Base-by-base conservation (phyloP, 1,139 yeast genomes). In the Sugiyamaella japonica region DNA sequence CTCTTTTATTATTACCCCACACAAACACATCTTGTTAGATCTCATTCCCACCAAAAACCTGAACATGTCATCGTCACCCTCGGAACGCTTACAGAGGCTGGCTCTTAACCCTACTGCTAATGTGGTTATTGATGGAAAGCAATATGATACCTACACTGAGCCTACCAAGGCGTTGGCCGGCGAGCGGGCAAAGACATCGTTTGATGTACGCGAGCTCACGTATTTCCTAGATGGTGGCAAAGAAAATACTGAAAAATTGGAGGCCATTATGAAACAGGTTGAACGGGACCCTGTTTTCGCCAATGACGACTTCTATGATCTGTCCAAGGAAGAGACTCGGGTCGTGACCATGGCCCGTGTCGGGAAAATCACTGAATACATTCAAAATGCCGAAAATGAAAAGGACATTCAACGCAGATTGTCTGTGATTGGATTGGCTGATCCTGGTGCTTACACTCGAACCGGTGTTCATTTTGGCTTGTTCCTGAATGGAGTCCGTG, bases 391-490 rank as follows among this genome's bases (percentile, higher is more conserved):
- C 50, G 73, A 73, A 54, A 74, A 73, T 38, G 72, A 66, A 39
- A 57, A 63, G 44, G 57, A 61, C 58, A 69, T 70, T 59, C 66
- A 20, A 20, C 25, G 25, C 25, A 20, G 80, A 55, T 61, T 79
- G 48, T 68, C 77, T 4, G 59, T 76, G 47, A 64, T 77, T 13
- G 75, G 78, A 8, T 65, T 77, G 54, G 68, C 76, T 60, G 85
- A 86, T 66, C 80, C 87, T 47, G 81, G 84, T 52, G 76, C 84
- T 34, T 77, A 82, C 59, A 88, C 93, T 20, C 78, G 89, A 58
- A 70, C 83, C 45, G 87, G 87, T 49, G 86, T 86, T 53, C 88
- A 86, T 71, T 76, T 83, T 65, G 90, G 89, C 5, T 76, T 86
- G 56, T 86, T 86, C 67, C 76, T 85, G 61, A 81, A 82, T 61